Base-by-base conservation (phyloP, 306 rosid species). In the Gillenia trifoliata region DNA sequence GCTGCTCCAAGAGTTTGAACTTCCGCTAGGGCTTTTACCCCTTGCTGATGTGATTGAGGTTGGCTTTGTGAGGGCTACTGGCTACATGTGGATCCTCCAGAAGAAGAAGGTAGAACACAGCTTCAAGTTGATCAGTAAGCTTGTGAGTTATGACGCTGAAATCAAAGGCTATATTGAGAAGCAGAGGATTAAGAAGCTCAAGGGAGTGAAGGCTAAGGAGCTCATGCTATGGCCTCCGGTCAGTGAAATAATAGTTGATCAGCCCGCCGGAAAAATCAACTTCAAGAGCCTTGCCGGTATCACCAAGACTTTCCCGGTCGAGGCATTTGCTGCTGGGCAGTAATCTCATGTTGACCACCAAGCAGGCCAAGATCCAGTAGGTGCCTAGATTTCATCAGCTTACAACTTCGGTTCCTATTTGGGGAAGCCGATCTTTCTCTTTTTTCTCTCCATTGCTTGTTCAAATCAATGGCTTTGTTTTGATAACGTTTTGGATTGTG, bases 261-360 rank as follows among this genome's bases (percentile, higher is more conserved):
- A 74, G 0, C 78, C 93, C 1, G 81, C 91, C 0, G 91, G 97
- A 26, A 91, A 93, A 79, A 85, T 93, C 33, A 87, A 91, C 50
- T 93, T 93, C 92, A 93, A 91, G 90, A 91, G 98, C 79, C 88
- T 93, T 13, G 98, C 96, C 6, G 98, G 97, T 7, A 87, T 93
- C 81, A 93, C 98, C 45, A 93, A 93, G 82, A 91, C 89, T 61
- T 91, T 93, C 79, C 98, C 97, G 0, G 84, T 84, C 57, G 93
- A 93, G 55, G 97, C 97, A 17, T 93, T 93, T 49, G 96, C 93
- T 52, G 92, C 98, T 26, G 96, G 93, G 43, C 95, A 93, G 90
- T 93, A 60, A 76, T 3, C 65, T 47, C 45, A 47, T 26, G 59
- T n/a, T 4, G 63, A 78, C 47, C 5, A 40, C 54, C 61, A 77